Base-by-base conservation (phyloP, 139 green algal genomes). In the Eudorina sp. region DNA sequence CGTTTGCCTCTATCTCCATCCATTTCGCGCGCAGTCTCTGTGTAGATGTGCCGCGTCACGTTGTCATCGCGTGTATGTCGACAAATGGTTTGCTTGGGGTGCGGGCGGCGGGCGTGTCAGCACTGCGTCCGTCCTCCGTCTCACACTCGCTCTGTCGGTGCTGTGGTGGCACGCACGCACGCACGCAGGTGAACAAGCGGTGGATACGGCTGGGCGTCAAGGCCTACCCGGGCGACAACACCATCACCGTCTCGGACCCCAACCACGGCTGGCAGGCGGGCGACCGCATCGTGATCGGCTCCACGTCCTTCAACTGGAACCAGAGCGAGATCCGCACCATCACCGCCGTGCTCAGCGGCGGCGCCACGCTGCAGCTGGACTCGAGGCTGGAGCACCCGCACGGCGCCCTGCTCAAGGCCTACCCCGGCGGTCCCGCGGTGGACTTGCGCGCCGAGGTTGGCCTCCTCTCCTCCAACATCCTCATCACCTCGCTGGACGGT, bases 241-340 rank as follows among this genome's bases (percentile, higher is more conserved):
- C 29, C 27, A 70, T 93, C 73, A 81, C 40, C 23, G 51, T 93
- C 8, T 40, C 82, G 3, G 84, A 88, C 34, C 34, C 69, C 36
- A 85, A 60, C n/a, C 78, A 80, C 23, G 91, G 91, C 53, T 92
- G 88, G 91, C 31, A 25, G 6, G 75, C 84, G 34, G 89, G 91
- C 8, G 70, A 89, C 45, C 25, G 53, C 46, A 86, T 95, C 41
- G 4, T 95, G 34, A 81, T 95, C 64, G 90, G 84, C 46, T 89
- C 88, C 84, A 90, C 83, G 58, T 86, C 85, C 45, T 95, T 69
- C 41, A 94, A 94, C 89, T 69, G 29, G 23, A 53, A 34, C 48
- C 82, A 92, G 80, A 74, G 53, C 19, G 92, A 94, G 70, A 70
- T 88, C 36, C 58, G 83, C 31, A 91, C 66, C 55, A 95, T 95